Evolutionary conservation across 306 rosid genomes (phyloP).

Genomic region (Quercus variabilis): DNA sequence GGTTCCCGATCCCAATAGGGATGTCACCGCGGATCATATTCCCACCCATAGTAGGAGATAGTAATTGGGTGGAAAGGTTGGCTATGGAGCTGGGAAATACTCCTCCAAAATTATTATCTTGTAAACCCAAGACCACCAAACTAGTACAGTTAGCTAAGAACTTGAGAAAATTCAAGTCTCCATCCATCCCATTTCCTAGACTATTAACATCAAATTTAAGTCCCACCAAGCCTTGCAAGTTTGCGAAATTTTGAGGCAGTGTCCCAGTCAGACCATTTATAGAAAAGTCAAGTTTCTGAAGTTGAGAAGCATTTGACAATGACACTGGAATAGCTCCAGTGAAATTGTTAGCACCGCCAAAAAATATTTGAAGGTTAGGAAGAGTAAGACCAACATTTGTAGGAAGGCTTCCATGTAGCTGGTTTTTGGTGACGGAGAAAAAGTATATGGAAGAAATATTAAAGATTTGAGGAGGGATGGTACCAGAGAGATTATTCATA

Average conservation of each 20-base stretch:
- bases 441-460: conserved; percentile 34
- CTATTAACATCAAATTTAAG: conserved; percentile 25
- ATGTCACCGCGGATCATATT: conserved; percentile 26
- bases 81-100: conserved; percentile 21
- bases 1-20: conserved; percentile 32
- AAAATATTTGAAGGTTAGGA: conserved; percentile 37
- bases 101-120: conserved; percentile 31
- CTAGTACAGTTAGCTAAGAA: conserved; percentile 30
- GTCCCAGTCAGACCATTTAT: conserved; percentile 31
- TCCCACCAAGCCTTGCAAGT: conserved; percentile 22
- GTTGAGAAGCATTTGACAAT: conserved; percentile 40
- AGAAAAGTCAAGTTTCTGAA: conserved; percentile 33
- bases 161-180: conserved; percentile 24
- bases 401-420: conserved; percentile 42
- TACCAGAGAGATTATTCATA: conserved; percentile 31
- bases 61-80: conserved; percentile 25
- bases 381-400: conserved; percentile 44
- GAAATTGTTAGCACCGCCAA: conserved; percentile 33
- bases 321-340: conserved; percentile 44
- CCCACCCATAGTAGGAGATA: neutral
- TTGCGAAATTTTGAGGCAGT: conserved; percentile 38
- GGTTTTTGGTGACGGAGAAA: conserved; percentile 31
- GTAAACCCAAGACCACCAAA: neutral
- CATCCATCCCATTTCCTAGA: conserved; percentile 24
- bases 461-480: conserved; percentile 28